Conservation (phyloP, 164 flowering plant species). For the Chloranthus sessilifolius region DNA sequence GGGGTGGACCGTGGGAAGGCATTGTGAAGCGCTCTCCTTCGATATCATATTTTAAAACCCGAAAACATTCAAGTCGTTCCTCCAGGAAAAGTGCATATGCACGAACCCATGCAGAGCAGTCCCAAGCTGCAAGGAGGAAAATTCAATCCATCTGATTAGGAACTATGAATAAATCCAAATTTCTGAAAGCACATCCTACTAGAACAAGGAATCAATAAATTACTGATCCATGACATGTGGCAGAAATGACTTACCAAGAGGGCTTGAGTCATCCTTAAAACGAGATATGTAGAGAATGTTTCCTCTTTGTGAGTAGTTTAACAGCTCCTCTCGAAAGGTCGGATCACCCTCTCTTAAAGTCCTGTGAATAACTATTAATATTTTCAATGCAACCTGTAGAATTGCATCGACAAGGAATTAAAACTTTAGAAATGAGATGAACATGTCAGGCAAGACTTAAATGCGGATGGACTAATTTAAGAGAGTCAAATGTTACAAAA, state of each 20-base stretch:
- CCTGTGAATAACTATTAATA: slow-evolving; percentile 89
- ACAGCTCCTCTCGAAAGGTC: slow-evolving; percentile 88
- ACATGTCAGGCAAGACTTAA: too few relatives aligned
- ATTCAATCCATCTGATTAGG: neutral
- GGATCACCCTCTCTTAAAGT: slow-evolving; percentile 96
- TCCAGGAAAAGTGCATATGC: slow-evolving; percentile 93
- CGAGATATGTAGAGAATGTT: slow-evolving; percentile 75
- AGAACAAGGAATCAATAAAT: neutral
- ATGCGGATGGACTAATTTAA: too few relatives aligned
- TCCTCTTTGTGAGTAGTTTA: slow-evolving; percentile 62
- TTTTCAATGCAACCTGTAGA: slow-evolving; percentile 86
- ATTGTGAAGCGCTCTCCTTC: slow-evolving; percentile 75
- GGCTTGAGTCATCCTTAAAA: slow-evolving; percentile 95
- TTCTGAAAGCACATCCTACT: neutral
- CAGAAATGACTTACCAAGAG: slow-evolving; percentile 53
- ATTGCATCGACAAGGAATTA: neutral
- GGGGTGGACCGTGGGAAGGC: slow-evolving; percentile 37
- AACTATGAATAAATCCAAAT: too few relatives aligned
- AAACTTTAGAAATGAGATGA: neutral
- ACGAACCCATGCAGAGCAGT: slow-evolving; percentile 97
- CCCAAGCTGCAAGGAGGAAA: slow-evolving; percentile 71
- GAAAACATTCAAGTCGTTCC: slow-evolving; percentile 85
- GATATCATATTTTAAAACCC: slow-evolving; percentile 73
- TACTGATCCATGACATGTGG: neutral
- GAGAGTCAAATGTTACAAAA: too few relatives aligned